phyloP scores from a whole-genome alignment of 208 protist genomes.

The Crithidia mellificae region DNA sequence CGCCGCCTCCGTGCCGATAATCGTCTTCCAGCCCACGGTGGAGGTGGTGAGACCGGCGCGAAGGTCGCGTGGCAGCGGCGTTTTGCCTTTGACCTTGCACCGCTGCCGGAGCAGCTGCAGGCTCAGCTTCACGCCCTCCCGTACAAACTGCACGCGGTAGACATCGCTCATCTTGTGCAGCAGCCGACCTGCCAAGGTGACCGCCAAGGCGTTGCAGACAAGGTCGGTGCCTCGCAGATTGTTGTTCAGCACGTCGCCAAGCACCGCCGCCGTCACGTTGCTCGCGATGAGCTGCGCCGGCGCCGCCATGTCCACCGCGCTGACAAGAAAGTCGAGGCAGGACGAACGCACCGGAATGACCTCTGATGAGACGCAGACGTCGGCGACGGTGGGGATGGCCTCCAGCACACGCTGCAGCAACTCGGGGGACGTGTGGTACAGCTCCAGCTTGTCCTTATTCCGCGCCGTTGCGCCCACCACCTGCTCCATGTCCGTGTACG shows the following conservation, averaged over 20 bases:
- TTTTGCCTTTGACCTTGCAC: slow-evolving; percentile 19
- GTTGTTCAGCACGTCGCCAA: slow-evolving; percentile 64
- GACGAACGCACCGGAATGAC: slow-evolving; percentile 39
- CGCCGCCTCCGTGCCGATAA: slow-evolving; percentile 44
- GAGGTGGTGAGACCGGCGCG: slow-evolving; percentile 23
- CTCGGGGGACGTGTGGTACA: slow-evolving; percentile 50
- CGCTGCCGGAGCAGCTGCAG: slow-evolving; percentile 44
- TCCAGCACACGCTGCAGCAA: slow-evolving; percentile 53
- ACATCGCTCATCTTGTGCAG: slow-evolving; percentile 66
- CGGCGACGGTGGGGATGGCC: slow-evolving; percentile 60
- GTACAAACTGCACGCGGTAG: slow-evolving; percentile 72
- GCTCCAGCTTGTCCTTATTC: slow-evolving; percentile 34
- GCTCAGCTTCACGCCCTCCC: slow-evolving; percentile 78
- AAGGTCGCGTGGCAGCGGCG: slow-evolving; percentile 16
- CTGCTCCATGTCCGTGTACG: slow-evolving; percentile 75
- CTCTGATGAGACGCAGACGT: slow-evolving; percentile 68
- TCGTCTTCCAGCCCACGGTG: slow-evolving; percentile 39
- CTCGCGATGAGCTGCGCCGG: slow-evolving; percentile 43
- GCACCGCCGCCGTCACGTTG: slow-evolving; percentile 29
- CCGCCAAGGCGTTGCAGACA: slow-evolving; percentile 51
- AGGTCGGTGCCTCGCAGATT: slow-evolving; percentile 54
- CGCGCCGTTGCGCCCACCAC: slow-evolving; percentile 32
- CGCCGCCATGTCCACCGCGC: slow-evolving; percentile 55
- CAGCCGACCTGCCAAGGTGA: slow-evolving; percentile 61
- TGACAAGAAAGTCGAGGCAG: slow-evolving; percentile 61